Percentiles rank a stretch among this genome's conserved stretches.
Evolutionary conservation across 495 filamentous ascomycete genomes (phyloP).

Genomic region (Penicillium cosmopolitanum): DNA sequence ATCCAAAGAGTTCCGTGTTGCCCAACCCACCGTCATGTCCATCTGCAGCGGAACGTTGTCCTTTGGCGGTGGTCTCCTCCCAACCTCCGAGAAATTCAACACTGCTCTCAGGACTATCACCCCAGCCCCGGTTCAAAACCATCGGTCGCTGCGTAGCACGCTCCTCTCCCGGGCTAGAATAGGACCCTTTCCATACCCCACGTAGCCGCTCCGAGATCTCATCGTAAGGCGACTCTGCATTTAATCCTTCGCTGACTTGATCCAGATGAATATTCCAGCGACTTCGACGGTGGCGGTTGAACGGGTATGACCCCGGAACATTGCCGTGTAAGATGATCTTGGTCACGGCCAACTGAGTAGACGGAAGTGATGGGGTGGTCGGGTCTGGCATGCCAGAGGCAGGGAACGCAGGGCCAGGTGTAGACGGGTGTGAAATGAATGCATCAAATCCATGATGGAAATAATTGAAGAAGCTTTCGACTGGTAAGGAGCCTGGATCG

Average conservation of each 20-base stretch:
- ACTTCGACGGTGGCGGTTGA: slow-evolving; percentile 89
- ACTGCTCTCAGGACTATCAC: slow-evolving; percentile 88
- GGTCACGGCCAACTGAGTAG: slow-evolving; percentile 74
- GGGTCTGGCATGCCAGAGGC: slow-evolving; percentile 39
- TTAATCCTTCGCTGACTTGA: slow-evolving; percentile 40
- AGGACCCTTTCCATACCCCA: slow-evolving; percentile 71
- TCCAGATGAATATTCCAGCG: slow-evolving; percentile 78
- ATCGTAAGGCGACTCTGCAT: slow-evolving; percentile 79
- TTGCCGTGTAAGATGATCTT: slow-evolving; percentile 93
- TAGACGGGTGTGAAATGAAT: slow-evolving; percentile 78
- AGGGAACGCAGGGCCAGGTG: slow-evolving; percentile 68
- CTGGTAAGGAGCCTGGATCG: slow-evolving; percentile 44
- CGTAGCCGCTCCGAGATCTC: slow-evolving; percentile 67
- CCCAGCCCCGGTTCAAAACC: slow-evolving; percentile 88
- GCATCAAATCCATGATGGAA: slow-evolving; percentile 94
- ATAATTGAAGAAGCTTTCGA: slow-evolving; percentile 95
- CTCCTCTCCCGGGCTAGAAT: slow-evolving; percentile 62
- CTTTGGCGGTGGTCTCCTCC: slow-evolving; percentile 70
- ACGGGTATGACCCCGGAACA: slow-evolving; percentile 92
- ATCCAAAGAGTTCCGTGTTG: slow-evolving; percentile 90
- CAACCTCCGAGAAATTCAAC: slow-evolving; percentile 87
- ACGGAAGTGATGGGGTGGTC: slow-evolving; percentile 38
- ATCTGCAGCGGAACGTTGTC: slow-evolving; percentile 41
- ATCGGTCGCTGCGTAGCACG: slow-evolving; percentile 72
- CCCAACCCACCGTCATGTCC: slow-evolving; percentile 62